Evolutionary conservation across 169 alveolate genomes (phyloP).

Genomic region (Prorocentrum cordatum): DNA sequence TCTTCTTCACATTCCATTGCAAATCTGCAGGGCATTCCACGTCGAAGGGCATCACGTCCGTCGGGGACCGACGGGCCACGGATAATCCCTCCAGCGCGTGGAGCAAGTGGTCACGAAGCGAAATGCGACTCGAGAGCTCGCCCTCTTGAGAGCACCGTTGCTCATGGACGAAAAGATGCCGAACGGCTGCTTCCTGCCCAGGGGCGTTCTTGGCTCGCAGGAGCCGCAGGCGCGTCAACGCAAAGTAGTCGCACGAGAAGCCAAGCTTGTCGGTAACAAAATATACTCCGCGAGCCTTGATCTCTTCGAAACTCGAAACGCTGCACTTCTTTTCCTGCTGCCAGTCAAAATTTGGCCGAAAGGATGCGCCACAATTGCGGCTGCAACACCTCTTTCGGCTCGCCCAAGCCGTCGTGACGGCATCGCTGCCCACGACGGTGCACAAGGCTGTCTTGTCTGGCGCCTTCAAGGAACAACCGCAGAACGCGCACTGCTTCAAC

Average conservation of each 20-base stretch:
- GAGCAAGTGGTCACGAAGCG: neutral
- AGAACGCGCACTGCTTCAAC: too few species aligned
- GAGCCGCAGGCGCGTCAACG: neutral
- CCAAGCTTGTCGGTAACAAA: neutral
- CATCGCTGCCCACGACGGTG: too few species aligned
- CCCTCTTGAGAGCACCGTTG: neutral
- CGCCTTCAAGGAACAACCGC: too few species aligned
- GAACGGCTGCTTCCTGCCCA: neutral
- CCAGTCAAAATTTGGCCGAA: too few species aligned
- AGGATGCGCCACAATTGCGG: too few species aligned
- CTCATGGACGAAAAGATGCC: neutral
- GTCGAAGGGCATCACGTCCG: neutral
- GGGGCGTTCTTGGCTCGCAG: constrained; percentile 1
- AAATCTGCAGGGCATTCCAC: neutral
- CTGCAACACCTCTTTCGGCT: too few species aligned
- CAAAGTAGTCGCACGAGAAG: neutral
- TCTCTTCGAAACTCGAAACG: neutral
- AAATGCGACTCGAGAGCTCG: neutral
- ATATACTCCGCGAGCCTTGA: neutral
- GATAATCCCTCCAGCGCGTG: neutral
- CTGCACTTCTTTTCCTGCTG: too few species aligned
- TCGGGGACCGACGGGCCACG: neutral
- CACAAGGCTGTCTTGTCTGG: too few species aligned
- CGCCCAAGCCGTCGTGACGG: too few species aligned
- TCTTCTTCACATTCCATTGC: too few species aligned